A percentile compares a stretch with the other conserved stretches of the same genome.
phyloP scores from a whole-genome alignment of 225 moss, liverwort and hornwort genomes.

The Pseudoscleropodium purum region DNA sequence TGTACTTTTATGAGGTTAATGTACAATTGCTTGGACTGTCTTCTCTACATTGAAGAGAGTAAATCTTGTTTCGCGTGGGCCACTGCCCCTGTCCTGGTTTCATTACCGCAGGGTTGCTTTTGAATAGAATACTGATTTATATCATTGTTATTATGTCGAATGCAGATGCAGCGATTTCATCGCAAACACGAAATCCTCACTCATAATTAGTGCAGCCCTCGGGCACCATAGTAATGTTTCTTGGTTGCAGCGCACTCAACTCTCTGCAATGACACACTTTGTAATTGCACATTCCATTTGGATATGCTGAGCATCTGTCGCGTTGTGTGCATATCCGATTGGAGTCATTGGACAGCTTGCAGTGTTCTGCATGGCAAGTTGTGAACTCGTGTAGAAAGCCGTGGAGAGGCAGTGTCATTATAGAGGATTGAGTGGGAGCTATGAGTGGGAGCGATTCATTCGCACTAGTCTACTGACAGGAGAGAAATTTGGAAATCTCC shows the following conservation, averaged over 20 bases:
- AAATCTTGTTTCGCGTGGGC: background rate
- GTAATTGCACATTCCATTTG: background rate
- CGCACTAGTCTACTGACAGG: background rate
- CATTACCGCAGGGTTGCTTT: background rate
- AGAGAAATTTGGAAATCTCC: background rate
- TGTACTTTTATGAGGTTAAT: conserved; percentile 1
- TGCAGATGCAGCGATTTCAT: background rate
- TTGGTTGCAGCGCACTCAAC: background rate
- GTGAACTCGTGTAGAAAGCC: background rate
- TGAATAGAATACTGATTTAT: background rate
- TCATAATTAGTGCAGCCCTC: background rate
- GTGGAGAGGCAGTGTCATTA: background rate
- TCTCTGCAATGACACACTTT: background rate
- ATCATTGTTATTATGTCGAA: background rate
- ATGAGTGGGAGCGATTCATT: background rate
- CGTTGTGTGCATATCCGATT: background rate
- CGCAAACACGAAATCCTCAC: background rate
- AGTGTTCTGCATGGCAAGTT: background rate
- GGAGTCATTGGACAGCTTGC: background rate
- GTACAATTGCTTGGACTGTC: background rate
- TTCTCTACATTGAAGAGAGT: background rate
- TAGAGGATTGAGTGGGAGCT: background rate
- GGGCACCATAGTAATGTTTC: background rate
- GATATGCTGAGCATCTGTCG: background rate
- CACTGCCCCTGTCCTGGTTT: background rate